Percentiles rank a stretch among this genome's conserved stretches.
phyloP scores from a whole-genome alignment of 2,329 filamentous ascomycete species.

The Colletotrichum sublineola region DNA sequence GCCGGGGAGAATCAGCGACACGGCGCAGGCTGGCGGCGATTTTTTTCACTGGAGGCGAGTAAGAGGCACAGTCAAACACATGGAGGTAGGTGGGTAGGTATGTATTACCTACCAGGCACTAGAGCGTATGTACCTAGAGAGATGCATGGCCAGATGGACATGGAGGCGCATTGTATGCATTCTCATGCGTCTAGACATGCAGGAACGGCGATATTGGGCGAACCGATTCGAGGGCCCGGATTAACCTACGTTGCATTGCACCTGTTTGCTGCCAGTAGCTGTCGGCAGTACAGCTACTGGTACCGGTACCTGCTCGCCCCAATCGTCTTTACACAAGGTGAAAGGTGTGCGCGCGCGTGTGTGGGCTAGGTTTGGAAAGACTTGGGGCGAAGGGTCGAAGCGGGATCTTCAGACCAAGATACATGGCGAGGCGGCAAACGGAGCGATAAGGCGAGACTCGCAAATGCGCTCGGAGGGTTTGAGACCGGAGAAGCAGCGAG shows the following conservation, averaged over 20 bases:
- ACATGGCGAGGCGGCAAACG: slow-evolving; percentile 8
- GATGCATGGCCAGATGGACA: too few relatives aligned
- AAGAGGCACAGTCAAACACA: background rate
- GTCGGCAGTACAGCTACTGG: background rate
- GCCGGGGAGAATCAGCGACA: slow-evolving; percentile 17
- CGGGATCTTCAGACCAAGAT: slow-evolving; percentile 39
- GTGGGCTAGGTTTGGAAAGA: slow-evolving; percentile 15
- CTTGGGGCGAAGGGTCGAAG: slow-evolving; percentile 36
- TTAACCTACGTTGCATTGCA: slow-evolving; percentile 35
- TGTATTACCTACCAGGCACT: background rate
- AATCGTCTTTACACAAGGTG: background rate
- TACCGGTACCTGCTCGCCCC: slow-evolving; percentile 11
- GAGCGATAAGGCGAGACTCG: slow-evolving; percentile 15
- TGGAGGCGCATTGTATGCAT: background rate
- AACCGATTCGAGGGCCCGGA: slow-evolving; percentile 24
- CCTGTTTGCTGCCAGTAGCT: slow-evolving; percentile 3
- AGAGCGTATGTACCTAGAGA: background rate
- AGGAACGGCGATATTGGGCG: slow-evolving; percentile 13
- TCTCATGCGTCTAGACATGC: slow-evolving; percentile 7
- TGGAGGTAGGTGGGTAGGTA: too few relatives aligned
- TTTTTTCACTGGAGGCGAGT: background rate
- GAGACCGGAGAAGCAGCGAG: slow-evolving; percentile 34
- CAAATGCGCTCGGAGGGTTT: slow-evolving; percentile 36
- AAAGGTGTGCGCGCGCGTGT: background rate
- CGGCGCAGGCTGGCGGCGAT: slow-evolving; percentile 22